phyloP scores from a whole-genome alignment of 2,329 filamentous ascomycete genomes.

The Pseudopyrenochaeta lycopersici region DNA sequence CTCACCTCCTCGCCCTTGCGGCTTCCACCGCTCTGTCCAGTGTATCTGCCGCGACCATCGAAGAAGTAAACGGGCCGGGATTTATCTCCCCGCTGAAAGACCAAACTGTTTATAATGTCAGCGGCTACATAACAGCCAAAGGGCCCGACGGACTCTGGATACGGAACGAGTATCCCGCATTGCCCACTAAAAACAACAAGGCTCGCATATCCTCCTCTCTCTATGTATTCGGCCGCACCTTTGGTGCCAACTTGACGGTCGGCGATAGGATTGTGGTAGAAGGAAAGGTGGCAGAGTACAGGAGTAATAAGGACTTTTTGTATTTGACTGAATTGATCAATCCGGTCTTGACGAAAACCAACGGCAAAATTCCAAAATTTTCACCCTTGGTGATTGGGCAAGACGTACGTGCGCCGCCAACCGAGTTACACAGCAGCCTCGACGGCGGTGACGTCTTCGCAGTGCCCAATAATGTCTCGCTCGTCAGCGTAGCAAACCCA shows the following conservation, averaged over 20 bases:
- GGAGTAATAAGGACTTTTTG: slow-evolving; percentile 65
- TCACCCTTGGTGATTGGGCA: slow-evolving; percentile 69
- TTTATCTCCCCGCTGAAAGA: slow-evolving; percentile 70
- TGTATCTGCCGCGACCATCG: slow-evolving; percentile 35
- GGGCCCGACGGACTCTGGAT: slow-evolving; percentile 70
- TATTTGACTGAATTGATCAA: slow-evolving; percentile 70
- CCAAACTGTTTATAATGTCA: slow-evolving; percentile 65
- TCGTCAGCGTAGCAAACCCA: slow-evolving; percentile 68
- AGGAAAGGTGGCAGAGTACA: slow-evolving; percentile 68
- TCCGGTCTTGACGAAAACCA: slow-evolving; percentile 65
- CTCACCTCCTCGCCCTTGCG: slow-evolving; percentile 25
- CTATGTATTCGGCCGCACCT: slow-evolving; percentile 68
- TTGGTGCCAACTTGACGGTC: slow-evolving; percentile 63
- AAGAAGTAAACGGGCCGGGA: slow-evolving; percentile 74
- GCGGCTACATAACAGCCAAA: slow-evolving; percentile 72
- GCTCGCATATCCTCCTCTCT: slow-evolving; percentile 69
- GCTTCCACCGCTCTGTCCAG: slow-evolving; percentile 23
- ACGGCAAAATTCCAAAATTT: slow-evolving; percentile 63
- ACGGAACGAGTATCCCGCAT: slow-evolving; percentile 66
- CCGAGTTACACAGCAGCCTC: slow-evolving; percentile 67
- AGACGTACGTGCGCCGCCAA: slow-evolving; percentile 66
- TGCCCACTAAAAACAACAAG: too few species aligned
- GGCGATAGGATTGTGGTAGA: slow-evolving; percentile 70
- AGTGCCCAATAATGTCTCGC: slow-evolving; percentile 68
- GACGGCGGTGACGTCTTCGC: slow-evolving; percentile 72